phyloP scores from a whole-genome alignment of 768 basidiomycete species.

The Tulasnella sp. region DNA sequence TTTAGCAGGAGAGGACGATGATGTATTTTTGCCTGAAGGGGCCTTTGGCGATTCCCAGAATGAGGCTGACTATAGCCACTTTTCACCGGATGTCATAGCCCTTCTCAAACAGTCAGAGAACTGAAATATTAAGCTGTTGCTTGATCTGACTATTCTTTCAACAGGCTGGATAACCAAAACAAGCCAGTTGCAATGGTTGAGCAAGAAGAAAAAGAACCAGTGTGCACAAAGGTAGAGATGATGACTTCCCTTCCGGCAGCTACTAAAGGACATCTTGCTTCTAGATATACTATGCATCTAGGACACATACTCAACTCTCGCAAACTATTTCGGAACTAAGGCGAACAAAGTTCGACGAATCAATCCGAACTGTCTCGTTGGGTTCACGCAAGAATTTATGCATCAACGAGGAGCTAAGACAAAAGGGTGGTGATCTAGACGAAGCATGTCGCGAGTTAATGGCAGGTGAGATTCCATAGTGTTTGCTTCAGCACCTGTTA shows the following conservation, averaged over 20 bases:
- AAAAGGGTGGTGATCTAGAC: slow-evolving; percentile 53
- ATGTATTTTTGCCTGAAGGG: slow-evolving; percentile 58
- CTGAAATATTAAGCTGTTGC: background rate
- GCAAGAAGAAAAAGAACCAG: slow-evolving; percentile 32
- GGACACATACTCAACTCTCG: slow-evolving; percentile 90
- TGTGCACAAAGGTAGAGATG: slow-evolving; percentile 39
- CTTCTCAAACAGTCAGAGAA: slow-evolving; percentile 60
- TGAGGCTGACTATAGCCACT: slow-evolving; percentile 25
- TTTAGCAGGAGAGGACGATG: slow-evolving; percentile 41
- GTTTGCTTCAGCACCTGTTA: too few species aligned
- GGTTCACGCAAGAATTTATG: slow-evolving; percentile 87
- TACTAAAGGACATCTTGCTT: background rate
- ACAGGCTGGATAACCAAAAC: slow-evolving; percentile 8
- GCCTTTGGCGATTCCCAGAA: slow-evolving; percentile 22
- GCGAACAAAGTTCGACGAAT: slow-evolving; percentile 35
- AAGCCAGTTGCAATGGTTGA: background rate
- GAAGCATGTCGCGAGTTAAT: slow-evolving; percentile 77
- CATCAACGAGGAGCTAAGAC: slow-evolving; percentile 68
- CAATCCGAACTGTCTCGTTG: slow-evolving; percentile 61
- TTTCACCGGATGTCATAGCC: slow-evolving; percentile 65
- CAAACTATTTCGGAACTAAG: slow-evolving; percentile 79
- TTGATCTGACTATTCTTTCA: background rate
- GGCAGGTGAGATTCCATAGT: slow-evolving; percentile 35
- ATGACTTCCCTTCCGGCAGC: background rate
- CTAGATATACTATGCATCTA: slow-evolving; percentile 81